phyloP scores from a whole-genome alignment of 1,139 yeast species.

The Pichia sp. region DNA sequence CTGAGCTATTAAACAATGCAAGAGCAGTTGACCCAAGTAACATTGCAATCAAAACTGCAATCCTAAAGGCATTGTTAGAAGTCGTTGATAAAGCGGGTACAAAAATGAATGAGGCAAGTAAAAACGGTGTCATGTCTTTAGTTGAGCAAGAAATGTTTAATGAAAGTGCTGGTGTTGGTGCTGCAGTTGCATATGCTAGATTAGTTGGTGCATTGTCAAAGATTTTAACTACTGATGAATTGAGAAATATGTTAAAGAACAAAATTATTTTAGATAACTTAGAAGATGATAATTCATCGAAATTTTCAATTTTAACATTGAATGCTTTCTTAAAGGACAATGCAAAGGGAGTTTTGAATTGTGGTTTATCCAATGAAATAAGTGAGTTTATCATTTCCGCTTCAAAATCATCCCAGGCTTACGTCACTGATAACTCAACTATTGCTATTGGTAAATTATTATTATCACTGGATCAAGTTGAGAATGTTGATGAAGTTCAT shows the following conservation, averaged over 20 bases:
- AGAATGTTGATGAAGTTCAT: conserved; percentile 29
- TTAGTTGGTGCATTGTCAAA: conserved; percentile 72
- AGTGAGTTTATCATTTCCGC: conserved; percentile 44
- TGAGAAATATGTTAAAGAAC: conserved; percentile 48
- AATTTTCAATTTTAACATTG: conserved; percentile 65
- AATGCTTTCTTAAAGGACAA: conserved; percentile 79
- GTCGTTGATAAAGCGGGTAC: conserved; percentile 77
- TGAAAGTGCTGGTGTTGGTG: conserved; percentile 31
- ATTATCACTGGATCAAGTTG: conserved; percentile 41
- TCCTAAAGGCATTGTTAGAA: conserved; percentile 79
- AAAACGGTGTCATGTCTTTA: conserved; percentile 60
- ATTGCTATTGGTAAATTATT: conserved; percentile 80
- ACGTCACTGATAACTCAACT: conserved; percentile 71
- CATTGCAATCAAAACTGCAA: conserved; percentile 72
- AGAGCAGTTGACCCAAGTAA: conserved; percentile 41
- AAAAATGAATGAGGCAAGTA: conserved; percentile 69
- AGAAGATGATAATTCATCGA: conserved; percentile 36
- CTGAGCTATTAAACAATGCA: conserved; percentile 76
- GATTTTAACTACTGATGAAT: conserved; percentile 61
- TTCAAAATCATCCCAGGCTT: conserved; percentile 41
- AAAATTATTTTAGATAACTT: conserved; percentile 46
- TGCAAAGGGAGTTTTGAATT: conserved; percentile 51
- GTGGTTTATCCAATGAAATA: conserved; percentile 43
- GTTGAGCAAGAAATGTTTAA: conserved; percentile 65
- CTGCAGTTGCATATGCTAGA: conserved; percentile 71